phyloP scores from a whole-genome alignment of 1,284 basidiomycete genomes.

The Fomes fomentarius region DNA sequence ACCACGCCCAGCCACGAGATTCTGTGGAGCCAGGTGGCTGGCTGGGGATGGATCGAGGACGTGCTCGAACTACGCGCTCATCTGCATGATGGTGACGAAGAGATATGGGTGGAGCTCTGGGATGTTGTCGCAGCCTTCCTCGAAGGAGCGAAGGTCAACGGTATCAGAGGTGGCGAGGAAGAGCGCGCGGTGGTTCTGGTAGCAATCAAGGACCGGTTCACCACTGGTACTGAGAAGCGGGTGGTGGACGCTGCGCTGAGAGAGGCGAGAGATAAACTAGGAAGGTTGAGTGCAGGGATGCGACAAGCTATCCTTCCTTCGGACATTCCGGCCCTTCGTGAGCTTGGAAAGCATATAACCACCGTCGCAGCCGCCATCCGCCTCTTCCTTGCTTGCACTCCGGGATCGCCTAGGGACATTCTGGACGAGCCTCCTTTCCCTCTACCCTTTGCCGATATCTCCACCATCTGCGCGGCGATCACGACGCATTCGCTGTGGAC shows the following conservation, averaged over 20 bases:
- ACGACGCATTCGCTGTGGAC: slow-evolving; percentile 55
- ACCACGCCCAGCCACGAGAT: slow-evolving; percentile 88
- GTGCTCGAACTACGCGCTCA: slow-evolving; percentile 43
- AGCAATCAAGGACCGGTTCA: slow-evolving; percentile 44
- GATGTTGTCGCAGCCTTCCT: slow-evolving; percentile 66
- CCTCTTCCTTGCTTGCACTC: slow-evolving; percentile 63
- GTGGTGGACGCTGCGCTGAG: slow-evolving; percentile 41
- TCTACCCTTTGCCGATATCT: slow-evolving; percentile 59
- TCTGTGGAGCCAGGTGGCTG: slow-evolving; percentile 84
- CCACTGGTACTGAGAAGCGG: slow-evolving; percentile 39
- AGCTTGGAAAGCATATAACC: slow-evolving; percentile 37
- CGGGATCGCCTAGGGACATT: slow-evolving; percentile 40
- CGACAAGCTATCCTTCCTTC: slow-evolving; percentile 16
- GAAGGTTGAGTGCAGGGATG: slow-evolving; percentile 10
- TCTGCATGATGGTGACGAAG: slow-evolving; percentile 25
- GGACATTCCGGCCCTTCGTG: slow-evolving; percentile 26
- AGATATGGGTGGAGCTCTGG: slow-evolving; percentile 56
- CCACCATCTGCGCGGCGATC: slow-evolving; percentile 52
- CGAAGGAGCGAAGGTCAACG: slow-evolving; percentile 76
- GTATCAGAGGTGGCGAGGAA: slow-evolving; percentile 61
- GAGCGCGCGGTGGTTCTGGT: slow-evolving; percentile 52
- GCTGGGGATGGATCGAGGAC: slow-evolving; percentile 76
- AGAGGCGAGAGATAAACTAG: slow-evolving; percentile 36
- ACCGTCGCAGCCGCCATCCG: slow-evolving; percentile 55
- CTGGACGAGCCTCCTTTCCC: slow-evolving; percentile 51